Conservation (phyloP, 352 stramenopile species). For the Phytophthora meadii region DNA sequence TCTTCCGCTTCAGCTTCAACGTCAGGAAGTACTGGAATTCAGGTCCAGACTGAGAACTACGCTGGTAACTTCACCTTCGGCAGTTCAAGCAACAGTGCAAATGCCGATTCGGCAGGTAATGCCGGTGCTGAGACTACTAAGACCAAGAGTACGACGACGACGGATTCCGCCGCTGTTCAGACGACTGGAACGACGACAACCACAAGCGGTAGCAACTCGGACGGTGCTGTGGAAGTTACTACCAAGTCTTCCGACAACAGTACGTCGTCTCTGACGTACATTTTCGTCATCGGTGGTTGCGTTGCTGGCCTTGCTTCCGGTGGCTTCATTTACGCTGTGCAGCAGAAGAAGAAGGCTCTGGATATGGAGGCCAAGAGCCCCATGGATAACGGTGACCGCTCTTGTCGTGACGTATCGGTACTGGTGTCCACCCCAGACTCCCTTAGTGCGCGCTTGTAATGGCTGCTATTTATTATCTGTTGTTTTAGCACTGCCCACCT, state of each 20-base stretch:
- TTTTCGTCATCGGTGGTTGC: conserved; percentile 44
- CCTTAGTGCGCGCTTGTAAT: conserved; percentile 25
- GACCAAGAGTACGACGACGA: conserved; percentile 16
- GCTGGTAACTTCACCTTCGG: conserved; percentile 38
- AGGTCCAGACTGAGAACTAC: conserved; percentile 34
- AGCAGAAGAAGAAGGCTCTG: conserved; percentile 61
- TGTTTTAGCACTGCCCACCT: too few relatives aligned
- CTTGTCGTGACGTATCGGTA: conserved; percentile 43
- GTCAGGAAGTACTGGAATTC: conserved; percentile 17
- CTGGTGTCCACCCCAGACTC: conserved; percentile 42
- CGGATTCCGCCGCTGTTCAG: conserved; percentile 16
- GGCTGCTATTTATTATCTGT: too few relatives aligned
- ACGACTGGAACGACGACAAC: conserved; percentile 31
- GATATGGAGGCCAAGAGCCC: conserved; percentile 53
- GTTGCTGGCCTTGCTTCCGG: conserved; percentile 45
- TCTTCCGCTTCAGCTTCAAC: conserved; percentile 13
- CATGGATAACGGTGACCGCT: conserved; percentile 30
- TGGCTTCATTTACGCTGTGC: conserved; percentile 53
- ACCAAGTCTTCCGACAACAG: conserved; percentile 48
- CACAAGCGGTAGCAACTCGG: conserved; percentile 20
- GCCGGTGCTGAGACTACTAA: conserved; percentile 23
- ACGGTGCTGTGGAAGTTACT: conserved; percentile 44
- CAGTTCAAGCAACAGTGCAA: conserved; percentile 27
- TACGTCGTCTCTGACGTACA: conserved; percentile 38
- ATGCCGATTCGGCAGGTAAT: conserved; percentile 24